A percentile compares a stretch with the other conserved stretches of the same genome.
Evolutionary conservation across 305 asterid species (phyloP).

Genomic region (Solanum aculeatissimum): DNA sequence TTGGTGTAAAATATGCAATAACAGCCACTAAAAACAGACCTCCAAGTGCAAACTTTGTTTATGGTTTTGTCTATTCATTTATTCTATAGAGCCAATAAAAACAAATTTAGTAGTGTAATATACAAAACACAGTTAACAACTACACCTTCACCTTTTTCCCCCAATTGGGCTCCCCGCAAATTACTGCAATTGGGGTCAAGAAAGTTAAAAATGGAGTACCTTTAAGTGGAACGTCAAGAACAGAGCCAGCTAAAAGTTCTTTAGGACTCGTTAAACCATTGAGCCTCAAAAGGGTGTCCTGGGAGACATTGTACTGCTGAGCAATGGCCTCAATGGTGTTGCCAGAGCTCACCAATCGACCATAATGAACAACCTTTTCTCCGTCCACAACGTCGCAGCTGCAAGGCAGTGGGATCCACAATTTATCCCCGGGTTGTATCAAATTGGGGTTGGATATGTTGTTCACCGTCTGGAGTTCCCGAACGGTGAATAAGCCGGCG

Average conservation of each 20-base stretch:
- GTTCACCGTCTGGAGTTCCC: conserved; percentile 49
- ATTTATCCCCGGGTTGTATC: conserved; percentile 29
- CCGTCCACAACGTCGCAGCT: conserved; percentile 70
- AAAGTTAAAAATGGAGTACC: conserved; percentile 15
- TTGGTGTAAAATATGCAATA: not conserved
- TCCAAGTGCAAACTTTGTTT: not conserved
- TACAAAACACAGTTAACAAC: too few relatives aligned
- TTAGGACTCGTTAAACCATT: conserved; percentile 37
- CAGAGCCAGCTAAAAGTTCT: conserved; percentile 30
- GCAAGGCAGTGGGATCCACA: conserved; percentile 81
- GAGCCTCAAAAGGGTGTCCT: conserved; percentile 35
- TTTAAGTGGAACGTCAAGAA: conserved; percentile 72
- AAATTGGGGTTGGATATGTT: conserved; percentile 14
- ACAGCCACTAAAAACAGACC: not conserved
- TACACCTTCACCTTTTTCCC: too few relatives aligned
- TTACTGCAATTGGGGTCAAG: not conserved
- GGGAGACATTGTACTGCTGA: conserved; percentile 30
- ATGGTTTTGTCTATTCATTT: not conserved
- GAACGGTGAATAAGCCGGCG: conserved; percentile 28
- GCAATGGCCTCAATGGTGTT: conserved; percentile 51
- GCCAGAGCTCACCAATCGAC: conserved; percentile 41
- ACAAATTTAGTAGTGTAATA: not conserved
- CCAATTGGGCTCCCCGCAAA: too few relatives aligned
- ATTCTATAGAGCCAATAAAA: not conserved
- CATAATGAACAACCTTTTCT: conserved; percentile 64